Conservation (phyloP, 108 stramenopile genomes). For the Fistulifera solaris region DNA sequence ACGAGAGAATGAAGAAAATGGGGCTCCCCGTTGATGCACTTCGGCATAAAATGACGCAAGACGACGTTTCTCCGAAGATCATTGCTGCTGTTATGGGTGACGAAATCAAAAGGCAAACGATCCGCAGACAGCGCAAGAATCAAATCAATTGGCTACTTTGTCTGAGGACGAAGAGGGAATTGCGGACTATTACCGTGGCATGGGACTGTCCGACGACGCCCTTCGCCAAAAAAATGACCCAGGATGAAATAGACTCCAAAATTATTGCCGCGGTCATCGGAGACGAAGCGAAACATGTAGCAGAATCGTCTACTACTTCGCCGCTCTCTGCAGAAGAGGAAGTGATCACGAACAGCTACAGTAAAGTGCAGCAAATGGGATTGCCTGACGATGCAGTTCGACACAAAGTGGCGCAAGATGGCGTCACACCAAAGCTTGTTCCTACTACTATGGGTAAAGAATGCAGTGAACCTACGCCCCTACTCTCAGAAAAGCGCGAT, state of each 20-base stretch:
- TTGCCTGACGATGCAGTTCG: constrained; percentile 64
- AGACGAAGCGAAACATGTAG: constrained; percentile 1
- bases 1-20: constrained; percentile 22
- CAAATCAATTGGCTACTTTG: not conserved
- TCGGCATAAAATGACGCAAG: constrained; percentile 62
- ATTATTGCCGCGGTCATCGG: constrained; percentile 45
- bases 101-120: constrained; percentile 12
- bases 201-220: constrained; percentile 23
- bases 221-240: constrained; percentile 60
- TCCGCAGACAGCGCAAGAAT: too few species aligned
- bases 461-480: not conserved
- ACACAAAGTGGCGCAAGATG: constrained; percentile 67
- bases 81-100: constrained; percentile 36
- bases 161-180: constrained; percentile 17
- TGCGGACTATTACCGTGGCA: constrained; percentile 17
- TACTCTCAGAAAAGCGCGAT: too few species aligned
- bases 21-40: constrained; percentile 26
- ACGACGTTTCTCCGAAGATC: constrained; percentile 57
- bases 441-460: constrained; percentile 23
- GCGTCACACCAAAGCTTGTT: constrained; percentile 48
- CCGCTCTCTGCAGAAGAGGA: constrained; percentile 23
- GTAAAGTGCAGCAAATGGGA: constrained; percentile 50
- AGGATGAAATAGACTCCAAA: constrained; percentile 58
- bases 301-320: not conserved
- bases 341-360: constrained; percentile 32